phyloP scores from a whole-genome alignment of 352 stramenopile species.

The Proteromonas lacertae region DNA sequence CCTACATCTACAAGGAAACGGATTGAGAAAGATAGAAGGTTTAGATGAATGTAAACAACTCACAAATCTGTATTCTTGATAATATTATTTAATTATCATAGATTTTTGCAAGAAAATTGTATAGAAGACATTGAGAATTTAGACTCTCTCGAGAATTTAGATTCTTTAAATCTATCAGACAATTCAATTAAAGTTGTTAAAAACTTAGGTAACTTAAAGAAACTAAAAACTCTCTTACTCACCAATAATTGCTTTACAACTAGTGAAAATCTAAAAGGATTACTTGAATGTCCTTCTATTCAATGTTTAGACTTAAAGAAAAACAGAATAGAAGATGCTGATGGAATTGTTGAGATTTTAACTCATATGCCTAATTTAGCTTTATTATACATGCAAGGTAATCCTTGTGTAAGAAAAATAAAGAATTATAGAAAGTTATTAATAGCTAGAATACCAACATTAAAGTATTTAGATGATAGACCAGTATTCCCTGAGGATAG shows the following conservation, averaged over 20 bases:
- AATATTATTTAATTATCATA: slow-evolving; percentile 23
- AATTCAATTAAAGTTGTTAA: slow-evolving; percentile 42
- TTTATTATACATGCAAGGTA: slow-evolving; percentile 29
- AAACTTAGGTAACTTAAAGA: slow-evolving; percentile 27
- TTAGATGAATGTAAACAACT: slow-evolving; percentile 25
- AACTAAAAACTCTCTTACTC: slow-evolving; percentile 43
- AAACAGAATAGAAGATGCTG: slow-evolving; percentile 43
- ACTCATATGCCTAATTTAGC: slow-evolving; percentile 28
- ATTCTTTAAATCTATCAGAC: slow-evolving; percentile 55
- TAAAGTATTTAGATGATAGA: slow-evolving; percentile 52
- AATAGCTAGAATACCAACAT: slow-evolving; percentile 28
- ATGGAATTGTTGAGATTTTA: slow-evolving; percentile 27
- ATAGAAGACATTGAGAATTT: slow-evolving; percentile 50
- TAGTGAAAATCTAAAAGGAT: slow-evolving; percentile 21
- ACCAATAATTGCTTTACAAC: slow-evolving; percentile 41
- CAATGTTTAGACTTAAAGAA: slow-evolving; percentile 56
- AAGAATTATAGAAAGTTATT: slow-evolving; percentile 63
- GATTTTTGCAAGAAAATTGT: slow-evolving; percentile 73
- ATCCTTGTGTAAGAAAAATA: slow-evolving; percentile 47
- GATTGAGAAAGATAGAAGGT: slow-evolving; percentile 41
- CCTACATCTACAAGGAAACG: slow-evolving; percentile 68
- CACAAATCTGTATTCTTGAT: background rate
- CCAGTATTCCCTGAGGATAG: too few relatives aligned
- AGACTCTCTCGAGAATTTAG: slow-evolving; percentile 20
- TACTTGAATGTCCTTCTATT: too few relatives aligned